phyloP scores from a whole-genome alignment of 176 grass and related monocot species.

The Sorghum bicolor region Sorghum_bicolor_NCBIv3 NC_012875.2:2409501-2410000 shows the following conservation, averaged over 20 bases:
- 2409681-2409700: slow-evolving; percentile 3
- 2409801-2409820: too few relatives aligned
- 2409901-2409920: slow-evolving; percentile 53
- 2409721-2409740: background rate
- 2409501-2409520: background rate
- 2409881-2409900: slow-evolving; percentile 46
- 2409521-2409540: background rate
- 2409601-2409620: slow-evolving; percentile 2
- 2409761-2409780: background rate
- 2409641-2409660: slow-evolving; percentile 14
- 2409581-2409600: slow-evolving; percentile 18
- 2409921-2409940: slow-evolving; percentile 53
- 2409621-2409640: background rate
- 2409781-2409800: slow-evolving; percentile 34
- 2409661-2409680: slow-evolving; percentile 40
- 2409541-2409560: background rate
- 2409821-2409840: background rate
- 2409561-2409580: background rate
- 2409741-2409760: slow-evolving; percentile 25
- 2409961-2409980: slow-evolving; percentile 43
- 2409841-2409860: background rate
- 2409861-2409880: background rate
- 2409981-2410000: slow-evolving; percentile 49
- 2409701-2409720: background rate
- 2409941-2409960: slow-evolving; percentile 21